These are phyloP conservation scores for Penicillium verhagenii DNA, from an alignment of 495 filamentous ascomycete species.

Conservation along the genomic window DNA sequence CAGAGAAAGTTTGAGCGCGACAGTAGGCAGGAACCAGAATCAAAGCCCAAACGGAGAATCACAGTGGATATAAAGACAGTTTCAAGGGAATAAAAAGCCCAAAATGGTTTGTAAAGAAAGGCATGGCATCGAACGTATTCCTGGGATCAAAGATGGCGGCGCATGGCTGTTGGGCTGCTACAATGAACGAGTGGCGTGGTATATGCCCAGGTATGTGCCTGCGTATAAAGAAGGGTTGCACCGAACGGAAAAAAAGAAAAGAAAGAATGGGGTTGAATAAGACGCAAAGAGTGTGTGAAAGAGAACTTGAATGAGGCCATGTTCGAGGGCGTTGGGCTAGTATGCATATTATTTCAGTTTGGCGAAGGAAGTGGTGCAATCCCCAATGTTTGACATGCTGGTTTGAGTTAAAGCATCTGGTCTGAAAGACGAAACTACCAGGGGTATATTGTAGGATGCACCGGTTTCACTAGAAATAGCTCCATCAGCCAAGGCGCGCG, in stretches of 20 bases:
- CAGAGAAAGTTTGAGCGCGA: not conserved
- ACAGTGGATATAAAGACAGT: not conserved
- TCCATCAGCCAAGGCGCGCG: constrained; percentile 5
- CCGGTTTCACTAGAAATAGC: constrained; percentile 15
- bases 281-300: not conserved
- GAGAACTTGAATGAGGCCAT: not conserved
- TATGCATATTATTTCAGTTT: not conserved
- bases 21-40: too few species aligned
- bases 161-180: not conserved
- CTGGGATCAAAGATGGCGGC: not conserved
- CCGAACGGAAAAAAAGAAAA: not conserved
- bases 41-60: not conserved
- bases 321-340: not conserved
- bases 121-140: not conserved
- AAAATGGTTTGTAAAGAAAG: not conserved
- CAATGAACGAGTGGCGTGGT: not conserved
- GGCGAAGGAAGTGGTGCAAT: not conserved
- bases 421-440: not conserved
- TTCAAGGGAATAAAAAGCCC: constrained; percentile 3
- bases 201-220: not conserved
- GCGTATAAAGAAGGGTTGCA: not conserved
- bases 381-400: not conserved
- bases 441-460: constrained; percentile 16
- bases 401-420: not conserved
- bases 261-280: not conserved